Base-by-base conservation (phyloP, 2,329 filamentous ascomycete genomes). In the Rhytidhysteron rufulum region DNA sequence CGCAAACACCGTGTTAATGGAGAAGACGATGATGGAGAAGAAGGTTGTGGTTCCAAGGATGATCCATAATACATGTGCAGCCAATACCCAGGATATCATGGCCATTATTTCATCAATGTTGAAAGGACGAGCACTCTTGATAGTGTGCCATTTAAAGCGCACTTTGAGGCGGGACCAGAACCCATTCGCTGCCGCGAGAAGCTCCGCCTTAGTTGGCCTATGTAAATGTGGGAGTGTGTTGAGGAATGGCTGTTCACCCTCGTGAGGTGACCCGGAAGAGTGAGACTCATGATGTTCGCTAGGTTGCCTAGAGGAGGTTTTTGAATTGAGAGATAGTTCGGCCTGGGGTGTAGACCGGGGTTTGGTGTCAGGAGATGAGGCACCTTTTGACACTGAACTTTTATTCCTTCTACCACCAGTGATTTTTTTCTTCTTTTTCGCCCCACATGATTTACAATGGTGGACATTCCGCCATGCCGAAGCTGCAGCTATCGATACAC, bases 31-130 rank as follows among this genome's bases (percentile, higher is more conserved):
- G 40, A 97, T 72, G 4, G 91, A 96, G 65, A 97, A 89, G 66
- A 98, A 98, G 0, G 93, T 97, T 0, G 93, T 98, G 1, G 93
- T 98, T 39, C 93, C 93, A 21, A 97, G 77, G n/a, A 97, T 77
- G 53, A 98, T 80, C 93, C 93, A 98, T 9, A 95, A 79, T 7
- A 98, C 74, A 65, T 98, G 93, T 0, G 91, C 93, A 39, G 96
- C 76, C 47, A 97, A 78, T 47, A 98, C 85, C 91, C 91, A 97
- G 2, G 93, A 97, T 39, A 88, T 81, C 48, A 98, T 91, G 4
- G 93, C 93, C 33, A 89, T 87, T 74, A 95, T 96, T 69, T 98
- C 93, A 63, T 98, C 93, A 17, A 85, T 79, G 64, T 95, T 98
- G 80, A 93, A 98, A 1, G 93, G 93, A 27, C 93, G 79, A 63